Evolutionary conservation across 2,329 filamentous ascomycete species (phyloP), one percentile per base, ranked within the genome.

Genomic region (Diaporthe citrichinensis): DNA sequence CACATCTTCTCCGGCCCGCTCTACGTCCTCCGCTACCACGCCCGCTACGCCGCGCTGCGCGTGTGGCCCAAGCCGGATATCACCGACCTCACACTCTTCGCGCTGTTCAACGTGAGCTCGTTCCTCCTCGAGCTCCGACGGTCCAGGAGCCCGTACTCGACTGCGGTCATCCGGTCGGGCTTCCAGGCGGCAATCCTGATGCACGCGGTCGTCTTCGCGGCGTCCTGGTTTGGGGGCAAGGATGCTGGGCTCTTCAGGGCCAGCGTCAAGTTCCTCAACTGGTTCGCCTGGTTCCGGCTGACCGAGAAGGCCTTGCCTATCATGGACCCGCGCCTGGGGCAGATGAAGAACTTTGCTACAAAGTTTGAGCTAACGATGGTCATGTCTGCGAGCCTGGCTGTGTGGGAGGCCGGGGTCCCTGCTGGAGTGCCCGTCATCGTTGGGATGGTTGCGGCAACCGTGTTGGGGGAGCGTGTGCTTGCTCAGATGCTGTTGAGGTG

Each of bases 221-320:
- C 74, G 34, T 57, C 62, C 41, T 76, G 74, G 74, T 17, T 44
- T 7, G 39, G n/a, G 23, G 46, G 46, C 17, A 28, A 34, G n/a
- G 71, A 65, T 8, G 25, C 62, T 14, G 55, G 14, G 20, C 46
- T 76, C 14, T 76, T 74, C 28, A 72, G 71, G 44, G 46, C 61
- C n/a, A 73, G 61, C 28, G 57, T 74, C 62, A 76, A 73, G 71
- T 65, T 76, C 7, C 23, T 76, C 34, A 74, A 73, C 62, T 76
- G 74, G 74, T 76, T 76, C 17, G 61, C n/a, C 55, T 76, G 71
- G 55, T 76, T 73, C 49, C 74, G 74, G 17, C 10, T 41, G 34
- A 15, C 20, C 10, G 14, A 14, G 1, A 31, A 4, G 25, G 12
- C 17, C 9, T 17, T 74, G 10, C 36, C 39, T 20, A 8, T 28